A percentile compares a stretch with the other conserved stretches of the same genome.
Conservation (phyloP, 192 early-diverging fungal genomes). For the Oehlia diaphana region DNA sequence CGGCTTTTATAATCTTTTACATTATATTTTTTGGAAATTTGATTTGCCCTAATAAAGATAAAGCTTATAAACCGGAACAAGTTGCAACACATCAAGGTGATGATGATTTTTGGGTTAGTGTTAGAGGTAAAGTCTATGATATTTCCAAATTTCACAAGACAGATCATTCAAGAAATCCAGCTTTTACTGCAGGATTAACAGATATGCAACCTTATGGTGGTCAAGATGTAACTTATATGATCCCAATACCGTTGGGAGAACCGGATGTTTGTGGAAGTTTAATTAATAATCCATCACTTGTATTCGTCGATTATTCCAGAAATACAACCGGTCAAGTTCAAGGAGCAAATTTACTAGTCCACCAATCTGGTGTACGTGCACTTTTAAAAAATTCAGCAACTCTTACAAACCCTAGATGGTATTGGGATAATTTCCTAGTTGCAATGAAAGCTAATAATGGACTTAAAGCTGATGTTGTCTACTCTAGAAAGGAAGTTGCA, state of each 20-base stretch:
- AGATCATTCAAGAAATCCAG: conserved; percentile 48
- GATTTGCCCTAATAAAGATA: conserved; percentile 76
- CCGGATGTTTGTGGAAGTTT: conserved; percentile 58
- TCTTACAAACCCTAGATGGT: conserved; percentile 52
- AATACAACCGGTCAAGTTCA: neutral
- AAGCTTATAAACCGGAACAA: conserved; percentile 60
- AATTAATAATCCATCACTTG: conserved; percentile 29
- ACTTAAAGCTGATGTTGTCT: conserved; percentile 61
- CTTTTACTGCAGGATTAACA: conserved; percentile 38
- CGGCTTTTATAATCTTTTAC: conserved; percentile 78
- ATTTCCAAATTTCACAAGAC: conserved; percentile 60
- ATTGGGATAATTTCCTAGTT: conserved; percentile 48
- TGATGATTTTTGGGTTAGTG: conserved; percentile 62
- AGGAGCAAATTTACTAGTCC: conserved; percentile 32
- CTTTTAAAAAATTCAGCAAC: conserved; percentile 39
- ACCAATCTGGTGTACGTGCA: conserved; percentile 33
- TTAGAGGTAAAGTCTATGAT: conserved; percentile 71
- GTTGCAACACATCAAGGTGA: conserved; percentile 59
- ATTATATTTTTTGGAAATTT: conserved; percentile 81
- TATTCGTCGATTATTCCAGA: conserved; percentile 16
- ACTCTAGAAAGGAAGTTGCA: conserved; percentile 48
- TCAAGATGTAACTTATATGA: conserved; percentile 62
- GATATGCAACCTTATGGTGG: conserved; percentile 60
- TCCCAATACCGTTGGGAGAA: conserved; percentile 55
- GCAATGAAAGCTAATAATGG: conserved; percentile 42